Conservation (phyloP, 2,329 filamentous ascomycete species). For the Aspergillus jensenii region DNA sequence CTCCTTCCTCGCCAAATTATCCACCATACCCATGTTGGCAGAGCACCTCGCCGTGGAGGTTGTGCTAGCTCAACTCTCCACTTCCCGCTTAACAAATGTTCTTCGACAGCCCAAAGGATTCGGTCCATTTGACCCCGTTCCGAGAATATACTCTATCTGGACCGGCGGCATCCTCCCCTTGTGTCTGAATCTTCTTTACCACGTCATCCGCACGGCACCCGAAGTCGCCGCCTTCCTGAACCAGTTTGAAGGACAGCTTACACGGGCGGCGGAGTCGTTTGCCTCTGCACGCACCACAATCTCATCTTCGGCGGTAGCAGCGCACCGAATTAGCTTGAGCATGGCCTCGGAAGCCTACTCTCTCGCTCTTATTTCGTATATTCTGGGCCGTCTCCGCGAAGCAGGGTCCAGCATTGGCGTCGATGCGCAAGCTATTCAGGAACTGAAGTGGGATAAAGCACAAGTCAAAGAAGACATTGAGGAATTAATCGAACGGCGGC, state of each 20-base stretch:
- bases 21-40: conserved; percentile 74
- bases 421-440: conserved; percentile 63
- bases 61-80: conserved; percentile 74
- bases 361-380: conserved; percentile 70
- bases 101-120: conserved; percentile 68
- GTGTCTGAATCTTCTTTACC: conserved; percentile 80
- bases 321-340: conserved; percentile 67
- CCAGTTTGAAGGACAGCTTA: conserved; percentile 78
- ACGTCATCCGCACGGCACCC: conserved; percentile 75
- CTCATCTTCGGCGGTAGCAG: conserved; percentile 42
- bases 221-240: conserved; percentile 88
- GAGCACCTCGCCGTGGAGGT: conserved; percentile 89
- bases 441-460: conserved; percentile 72
- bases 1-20: conserved; percentile 84
- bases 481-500: conserved; percentile 70
- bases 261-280: conserved; percentile 70
- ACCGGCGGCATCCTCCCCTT: conserved; percentile 82
- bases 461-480: conserved; percentile 79
- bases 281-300: conserved; percentile 52
- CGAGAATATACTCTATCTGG: conserved; percentile 87
- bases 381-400: conserved; percentile 66
- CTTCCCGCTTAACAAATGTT: conserved; percentile 74
- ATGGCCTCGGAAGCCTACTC: conserved; percentile 77
- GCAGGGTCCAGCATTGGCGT: conserved; percentile 63
- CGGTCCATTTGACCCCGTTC: conserved; percentile 74